These are phyloP conservation scores for Gaeumannomyces tritici DNA, from an alignment of 2,329 filamentous ascomycete genomes.

Conservation along the genomic window DNA sequence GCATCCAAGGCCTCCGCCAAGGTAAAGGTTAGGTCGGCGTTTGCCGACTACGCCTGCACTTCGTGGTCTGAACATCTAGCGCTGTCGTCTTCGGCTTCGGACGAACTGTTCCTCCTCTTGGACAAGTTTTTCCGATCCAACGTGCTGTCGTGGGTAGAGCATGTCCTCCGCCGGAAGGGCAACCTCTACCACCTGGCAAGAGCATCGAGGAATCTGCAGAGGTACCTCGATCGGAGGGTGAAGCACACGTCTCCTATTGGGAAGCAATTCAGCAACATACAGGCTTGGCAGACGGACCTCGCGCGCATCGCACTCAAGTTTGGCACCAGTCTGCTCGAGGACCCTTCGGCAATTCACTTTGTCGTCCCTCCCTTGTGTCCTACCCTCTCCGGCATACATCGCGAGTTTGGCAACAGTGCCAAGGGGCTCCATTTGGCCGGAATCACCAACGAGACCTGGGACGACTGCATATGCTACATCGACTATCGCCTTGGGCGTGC, in stretches of 20 bases:
- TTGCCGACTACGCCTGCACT: slow-evolving; percentile 19
- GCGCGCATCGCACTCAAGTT: slow-evolving; percentile 3
- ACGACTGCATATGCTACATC: slow-evolving; percentile 3
- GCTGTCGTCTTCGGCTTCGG: slow-evolving; percentile 11
- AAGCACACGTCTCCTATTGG: slow-evolving; percentile 1
- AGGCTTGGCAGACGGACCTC: background rate
- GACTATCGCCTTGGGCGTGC: background rate
- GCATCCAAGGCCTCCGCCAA: slow-evolving; percentile 4
- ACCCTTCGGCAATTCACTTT: background rate
- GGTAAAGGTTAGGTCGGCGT: slow-evolving; percentile 8
- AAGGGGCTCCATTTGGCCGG: background rate
- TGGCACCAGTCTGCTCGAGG: background rate
- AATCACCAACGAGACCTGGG: background rate
- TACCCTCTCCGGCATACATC: background rate
- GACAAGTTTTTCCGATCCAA: slow-evolving; percentile 42
- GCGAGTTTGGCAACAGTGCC: background rate
- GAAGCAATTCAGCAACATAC: background rate
- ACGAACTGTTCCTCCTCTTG: slow-evolving; percentile 41
- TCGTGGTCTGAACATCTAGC: slow-evolving; percentile 25
- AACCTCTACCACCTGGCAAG: background rate
- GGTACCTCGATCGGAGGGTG: background rate
- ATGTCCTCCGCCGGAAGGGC: background rate
- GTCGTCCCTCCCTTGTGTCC: slow-evolving; percentile 1
- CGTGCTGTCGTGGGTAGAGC: slow-evolving; percentile 20
- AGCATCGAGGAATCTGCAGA: background rate